Base-by-base conservation (phyloP, 805 yeast species). In the Limtongia smithiae region DNA sequence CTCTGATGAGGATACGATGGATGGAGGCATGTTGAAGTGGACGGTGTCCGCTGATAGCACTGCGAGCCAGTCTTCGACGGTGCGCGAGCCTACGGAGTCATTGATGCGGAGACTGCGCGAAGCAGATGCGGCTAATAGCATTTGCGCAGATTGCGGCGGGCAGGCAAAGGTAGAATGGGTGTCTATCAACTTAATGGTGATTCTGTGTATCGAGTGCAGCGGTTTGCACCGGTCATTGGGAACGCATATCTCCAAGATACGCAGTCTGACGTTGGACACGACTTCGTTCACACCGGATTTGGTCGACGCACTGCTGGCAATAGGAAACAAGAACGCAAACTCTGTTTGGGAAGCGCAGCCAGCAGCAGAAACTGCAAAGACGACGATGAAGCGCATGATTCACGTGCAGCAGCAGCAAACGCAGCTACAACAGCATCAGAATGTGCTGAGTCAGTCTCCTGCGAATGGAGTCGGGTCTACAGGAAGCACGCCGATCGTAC, bases 201-300 rank as follows among this genome's bases (percentile, higher is more conserved):
- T 83, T 2, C 71, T 91, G 22, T 90, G 97, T 66, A 82, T 87
- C 38, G 80, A 82, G 43, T 90, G 97, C 61, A 81, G 96, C 0
- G 89, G 95, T 0, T 81, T 82, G n/a, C 97, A 90, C 65, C 72
- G 96, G 47, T 81, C 87, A 18, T 66, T 91, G 63, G 96, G 97
- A 0, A 75, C 95, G 0, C 89, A 84, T 56, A 74, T 88, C 3
- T 78, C 93, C 5, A 87, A 84, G 62, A 79, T 90, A 3, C 74
- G 86, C 55, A 86, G 95, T 0, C 70, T 90, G 46, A 82, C 79
- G n/a, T 69, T 86, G 38, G 97, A 90, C 63, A 76, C 77, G 25
- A 67, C 65, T 4, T 66, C 75, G 1, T 77, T 82, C 59, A 77
- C 80, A 2, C 71, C 71, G 12, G 96, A 89, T 58, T 62, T 78